Conservation (phyloP, 1,284 basidiomycete species). For the Trichosporon sp. region DNA sequence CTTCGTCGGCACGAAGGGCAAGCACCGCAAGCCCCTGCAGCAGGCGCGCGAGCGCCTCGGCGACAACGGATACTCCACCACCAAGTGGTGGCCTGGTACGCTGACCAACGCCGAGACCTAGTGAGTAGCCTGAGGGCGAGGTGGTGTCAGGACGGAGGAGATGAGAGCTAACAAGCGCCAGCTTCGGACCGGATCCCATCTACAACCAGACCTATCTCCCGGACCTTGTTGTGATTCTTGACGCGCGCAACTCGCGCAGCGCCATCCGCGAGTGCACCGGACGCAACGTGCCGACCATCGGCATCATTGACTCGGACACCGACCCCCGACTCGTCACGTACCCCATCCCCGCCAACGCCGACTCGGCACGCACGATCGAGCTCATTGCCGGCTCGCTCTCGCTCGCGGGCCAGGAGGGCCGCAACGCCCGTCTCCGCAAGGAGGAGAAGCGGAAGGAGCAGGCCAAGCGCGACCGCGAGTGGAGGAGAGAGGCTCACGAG, state of each 20-base stretch:
- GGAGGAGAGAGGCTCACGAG: constrained; percentile 12
- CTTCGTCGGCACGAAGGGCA: constrained; percentile 84
- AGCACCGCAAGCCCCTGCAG: constrained; percentile 73
- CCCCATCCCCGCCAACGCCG: constrained; percentile 90
- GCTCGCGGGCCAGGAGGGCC: constrained; percentile 84
- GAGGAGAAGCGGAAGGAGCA: constrained; percentile 16
- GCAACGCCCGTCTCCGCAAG: constrained; percentile 31
- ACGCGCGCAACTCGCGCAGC: constrained; percentile 78
- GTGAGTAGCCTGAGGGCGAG: constrained; percentile 40
- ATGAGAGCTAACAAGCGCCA: constrained; percentile 27
- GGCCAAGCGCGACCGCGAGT: constrained; percentile 16
- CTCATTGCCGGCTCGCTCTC: constrained; percentile 87
- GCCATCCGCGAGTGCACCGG: constrained; percentile 84
- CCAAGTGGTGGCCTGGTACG: constrained; percentile 91
- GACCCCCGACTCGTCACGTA: constrained; percentile 98
- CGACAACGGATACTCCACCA: constrained; percentile 73
- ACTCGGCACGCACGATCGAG: constrained; percentile 80
- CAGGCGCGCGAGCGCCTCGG: constrained; percentile 80
- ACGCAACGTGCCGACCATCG: constrained; percentile 81
- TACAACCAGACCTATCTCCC: constrained; percentile 68
- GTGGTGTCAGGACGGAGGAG: not conserved
- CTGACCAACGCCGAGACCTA: constrained; percentile 85
- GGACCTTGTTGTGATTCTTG: constrained; percentile 85
- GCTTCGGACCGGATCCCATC: constrained; percentile 67
- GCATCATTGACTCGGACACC: constrained; percentile 89